These are phyloP conservation scores for Cryptomeria japonica DNA, from an alignment of 75 land plant genomes.

Conservation along the genomic window DNA sequence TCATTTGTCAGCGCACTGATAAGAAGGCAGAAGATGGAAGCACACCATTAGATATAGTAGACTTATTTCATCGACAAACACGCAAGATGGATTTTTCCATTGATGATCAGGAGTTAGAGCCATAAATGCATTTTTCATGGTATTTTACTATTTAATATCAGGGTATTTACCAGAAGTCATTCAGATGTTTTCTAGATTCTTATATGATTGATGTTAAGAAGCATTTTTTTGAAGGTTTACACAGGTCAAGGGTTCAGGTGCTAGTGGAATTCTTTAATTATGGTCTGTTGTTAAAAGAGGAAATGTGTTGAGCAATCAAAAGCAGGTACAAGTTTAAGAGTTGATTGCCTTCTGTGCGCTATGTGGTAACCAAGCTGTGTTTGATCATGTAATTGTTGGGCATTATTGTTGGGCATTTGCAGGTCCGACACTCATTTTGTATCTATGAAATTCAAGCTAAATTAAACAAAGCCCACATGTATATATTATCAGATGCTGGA, in stretches of 20 bases:
- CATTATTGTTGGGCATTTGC: background rate
- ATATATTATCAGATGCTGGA: background rate
- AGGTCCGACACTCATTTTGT: background rate
- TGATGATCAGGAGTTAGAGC: background rate
- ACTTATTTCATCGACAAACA: slow-evolving; percentile 72
- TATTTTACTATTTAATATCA: background rate
- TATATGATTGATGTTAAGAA: background rate
- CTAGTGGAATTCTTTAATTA: background rate
- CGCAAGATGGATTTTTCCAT: slow-evolving; percentile 65
- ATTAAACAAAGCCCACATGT: background rate
- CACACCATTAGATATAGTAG: slow-evolving; percentile 77
- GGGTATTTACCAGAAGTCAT: background rate
- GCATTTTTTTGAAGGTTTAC: background rate
- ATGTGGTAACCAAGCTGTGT: background rate
- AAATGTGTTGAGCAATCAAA: background rate
- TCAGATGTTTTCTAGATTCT: background rate
- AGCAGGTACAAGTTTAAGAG: background rate
- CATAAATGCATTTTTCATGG: background rate
- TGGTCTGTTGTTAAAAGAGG: background rate
- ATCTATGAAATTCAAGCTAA: background rate
- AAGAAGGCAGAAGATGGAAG: slow-evolving; percentile 88
- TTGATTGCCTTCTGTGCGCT: background rate
- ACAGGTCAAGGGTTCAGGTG: background rate
- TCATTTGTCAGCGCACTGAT: slow-evolving; percentile 56
- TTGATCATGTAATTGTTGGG: background rate